These are phyloP conservation scores for Acanthamoeba sp. DNA, from an alignment of 208 protist species.

Conservation along the genomic window DNA sequence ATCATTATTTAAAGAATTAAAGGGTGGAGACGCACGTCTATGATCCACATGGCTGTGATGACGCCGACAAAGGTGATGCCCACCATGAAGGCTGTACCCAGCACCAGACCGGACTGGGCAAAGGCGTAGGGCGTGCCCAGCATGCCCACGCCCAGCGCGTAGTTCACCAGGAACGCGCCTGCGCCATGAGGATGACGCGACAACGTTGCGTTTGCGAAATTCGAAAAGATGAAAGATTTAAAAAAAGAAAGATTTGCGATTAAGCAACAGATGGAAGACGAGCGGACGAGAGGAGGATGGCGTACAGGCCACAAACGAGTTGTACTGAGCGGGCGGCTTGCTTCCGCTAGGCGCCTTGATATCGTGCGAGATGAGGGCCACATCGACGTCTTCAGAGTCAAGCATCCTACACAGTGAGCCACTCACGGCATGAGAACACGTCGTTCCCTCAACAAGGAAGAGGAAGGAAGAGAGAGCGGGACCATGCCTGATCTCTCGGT, in stretches of 20 bases:
- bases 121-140: conserved; percentile 17
- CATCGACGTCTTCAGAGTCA: background rate
- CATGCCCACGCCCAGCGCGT: conserved; percentile 12
- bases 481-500: too few relatives aligned
- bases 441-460: too few relatives aligned
- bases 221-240: background rate
- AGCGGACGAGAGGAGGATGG: too few relatives aligned
- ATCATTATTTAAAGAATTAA: background rate
- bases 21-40: background rate
- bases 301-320: conserved; percentile 8
- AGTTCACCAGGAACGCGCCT: conserved; percentile 40
- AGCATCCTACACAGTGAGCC: background rate
- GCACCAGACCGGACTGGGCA: background rate
- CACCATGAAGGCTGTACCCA: conserved; percentile 14
- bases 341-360: background rate
- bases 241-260: background rate
- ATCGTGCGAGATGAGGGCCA: conserved; percentile 3
- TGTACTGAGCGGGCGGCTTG: conserved; percentile 25
- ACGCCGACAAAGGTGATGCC: conserved; percentile 4
- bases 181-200: background rate
- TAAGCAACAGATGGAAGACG: too few relatives aligned
- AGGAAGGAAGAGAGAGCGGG: too few relatives aligned
- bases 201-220: background rate
- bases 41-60: conserved; percentile 7
- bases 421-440: background rate